These are phyloP conservation scores for Fusarium protoensiforme DNA, from an alignment of 2,329 filamentous ascomycete genomes.

Conservation along the genomic window DNA sequence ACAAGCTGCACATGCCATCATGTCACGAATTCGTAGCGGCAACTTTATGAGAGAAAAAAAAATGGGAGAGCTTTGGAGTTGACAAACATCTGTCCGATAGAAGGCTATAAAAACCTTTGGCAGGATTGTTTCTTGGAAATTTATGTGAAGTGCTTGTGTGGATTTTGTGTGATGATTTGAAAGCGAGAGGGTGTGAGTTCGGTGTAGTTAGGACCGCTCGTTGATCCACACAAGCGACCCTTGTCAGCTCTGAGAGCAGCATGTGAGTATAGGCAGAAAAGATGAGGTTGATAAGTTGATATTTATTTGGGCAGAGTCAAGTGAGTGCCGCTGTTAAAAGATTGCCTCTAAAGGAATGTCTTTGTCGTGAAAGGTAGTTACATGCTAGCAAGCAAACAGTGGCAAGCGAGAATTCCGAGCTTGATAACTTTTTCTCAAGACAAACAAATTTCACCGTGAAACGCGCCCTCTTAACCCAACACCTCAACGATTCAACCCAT, in stretches of 20 bases:
- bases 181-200: background rate
- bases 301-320: background rate
- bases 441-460: background rate
- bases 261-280: background rate
- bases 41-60: slow-evolving; percentile 47
- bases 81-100: slow-evolving; percentile 49
- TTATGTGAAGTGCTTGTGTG: background rate
- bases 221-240: background rate
- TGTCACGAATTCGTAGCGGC: slow-evolving; percentile 47
- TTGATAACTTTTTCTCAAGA: slow-evolving; percentile 18
- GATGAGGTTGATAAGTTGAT: background rate
- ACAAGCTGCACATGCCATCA: slow-evolving; percentile 46
- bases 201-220: background rate
- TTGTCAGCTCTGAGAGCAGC: background rate
- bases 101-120: slow-evolving; percentile 44
- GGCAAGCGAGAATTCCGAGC: background rate
- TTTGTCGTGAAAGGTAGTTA: background rate
- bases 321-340: background rate
- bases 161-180: background rate
- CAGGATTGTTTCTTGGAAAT: background rate
- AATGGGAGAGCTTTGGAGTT: slow-evolving; percentile 50
- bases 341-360: background rate
- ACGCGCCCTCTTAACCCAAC: background rate
- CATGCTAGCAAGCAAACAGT: background rate
- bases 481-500: background rate